phyloP scores from a whole-genome alignment of 2,329 filamentous ascomycete species.

The Emergomyces orientalis region DNA sequence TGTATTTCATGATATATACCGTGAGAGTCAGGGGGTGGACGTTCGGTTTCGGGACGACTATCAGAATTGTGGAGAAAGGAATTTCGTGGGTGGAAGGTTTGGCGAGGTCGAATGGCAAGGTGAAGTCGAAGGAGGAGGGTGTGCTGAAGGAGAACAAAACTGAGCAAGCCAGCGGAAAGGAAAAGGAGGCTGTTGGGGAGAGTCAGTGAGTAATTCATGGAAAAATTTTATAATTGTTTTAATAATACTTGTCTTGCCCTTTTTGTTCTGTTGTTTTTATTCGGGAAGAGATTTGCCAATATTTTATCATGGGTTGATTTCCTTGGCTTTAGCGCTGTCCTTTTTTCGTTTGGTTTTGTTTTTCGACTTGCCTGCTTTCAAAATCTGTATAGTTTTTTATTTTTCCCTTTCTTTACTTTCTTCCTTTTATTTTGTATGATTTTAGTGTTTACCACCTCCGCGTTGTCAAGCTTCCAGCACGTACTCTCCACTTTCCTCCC shows the following conservation, averaged over 20 bases:
- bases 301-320: not conserved
- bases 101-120: conserved; percentile 5
- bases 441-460: not conserved
- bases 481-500: not conserved
- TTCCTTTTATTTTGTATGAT: not conserved
- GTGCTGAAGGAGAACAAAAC: not conserved
- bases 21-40: conserved; percentile 9
- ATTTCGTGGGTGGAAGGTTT: conserved; percentile 25
- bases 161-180: not conserved
- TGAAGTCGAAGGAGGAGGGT: conserved; percentile 17
- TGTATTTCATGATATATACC: conserved; percentile 13
- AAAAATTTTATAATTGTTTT: not conserved
- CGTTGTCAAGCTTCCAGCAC: not conserved
- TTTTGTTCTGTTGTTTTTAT: not conserved
- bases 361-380: not conserved
- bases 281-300: not conserved
- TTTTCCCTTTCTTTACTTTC: not conserved
- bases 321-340: not conserved
- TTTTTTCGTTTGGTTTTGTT: not conserved
- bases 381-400: not conserved
- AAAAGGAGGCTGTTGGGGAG: not conserved
- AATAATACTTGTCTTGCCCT: not conserved
- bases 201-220: not conserved
- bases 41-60: conserved; percentile 44
- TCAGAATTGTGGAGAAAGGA: conserved; percentile 39